Evolutionary conservation across 2,329 filamentous ascomycete genomes (phyloP).

Genomic region (Chalara sp.): DNA sequence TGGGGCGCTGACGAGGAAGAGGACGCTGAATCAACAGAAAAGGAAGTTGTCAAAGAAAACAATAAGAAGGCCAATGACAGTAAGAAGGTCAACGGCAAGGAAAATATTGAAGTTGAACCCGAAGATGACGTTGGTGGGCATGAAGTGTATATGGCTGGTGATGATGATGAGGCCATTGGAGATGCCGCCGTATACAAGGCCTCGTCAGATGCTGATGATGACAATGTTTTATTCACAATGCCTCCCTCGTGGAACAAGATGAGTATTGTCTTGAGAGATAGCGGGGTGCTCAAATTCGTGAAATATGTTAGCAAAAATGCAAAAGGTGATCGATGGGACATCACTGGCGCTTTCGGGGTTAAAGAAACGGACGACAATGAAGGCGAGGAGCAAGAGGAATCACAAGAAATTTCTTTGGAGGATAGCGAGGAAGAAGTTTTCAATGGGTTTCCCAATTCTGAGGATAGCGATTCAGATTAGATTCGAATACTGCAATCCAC

Average conservation of each 20-base stretch:
- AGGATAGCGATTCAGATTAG: conserved; percentile 26
- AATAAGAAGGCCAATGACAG: conserved; percentile 27
- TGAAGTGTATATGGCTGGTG: conserved; percentile 90
- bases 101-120: conserved; percentile 12
- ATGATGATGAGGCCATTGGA: conserved; percentile 57
- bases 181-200: conserved; percentile 88
- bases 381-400: conserved; percentile 28
- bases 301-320: conserved; percentile 87
- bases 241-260: conserved; percentile 81
- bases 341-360: conserved; percentile 73
- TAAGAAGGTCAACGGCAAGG: conserved; percentile 11
- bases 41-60: conserved; percentile 25
- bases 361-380: conserved; percentile 43
- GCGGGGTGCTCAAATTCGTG: conserved; percentile 82
- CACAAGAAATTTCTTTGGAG: conserved; percentile 25
- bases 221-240: conserved; percentile 63
- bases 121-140: conserved; percentile 64
- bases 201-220: conserved; percentile 60
- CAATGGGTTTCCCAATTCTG: conserved; percentile 44
- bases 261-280: conserved; percentile 82
- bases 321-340: conserved; percentile 86
- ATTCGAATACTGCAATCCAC: too few relatives aligned
- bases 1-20: conserved; percentile 71
- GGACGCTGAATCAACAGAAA: conserved; percentile 37
- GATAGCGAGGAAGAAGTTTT: conserved; percentile 48